Evolutionary conservation across 2,329 filamentous ascomycete genomes (phyloP).

Genomic region (Penicillium sp.): DNA sequence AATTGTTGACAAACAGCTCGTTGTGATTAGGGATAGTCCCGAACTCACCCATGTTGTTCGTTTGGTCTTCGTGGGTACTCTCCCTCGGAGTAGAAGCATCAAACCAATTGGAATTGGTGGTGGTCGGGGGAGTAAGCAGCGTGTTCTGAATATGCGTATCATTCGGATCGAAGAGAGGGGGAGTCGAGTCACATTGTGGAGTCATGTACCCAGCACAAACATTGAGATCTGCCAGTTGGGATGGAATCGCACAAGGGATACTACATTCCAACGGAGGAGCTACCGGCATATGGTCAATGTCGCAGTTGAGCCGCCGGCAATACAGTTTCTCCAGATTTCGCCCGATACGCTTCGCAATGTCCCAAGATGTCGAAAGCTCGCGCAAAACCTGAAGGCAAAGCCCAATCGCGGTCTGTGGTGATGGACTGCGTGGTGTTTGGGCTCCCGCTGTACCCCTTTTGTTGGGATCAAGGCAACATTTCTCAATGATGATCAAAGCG

Average conservation of each 20-base stretch:
- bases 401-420: slow-evolving; percentile 16
- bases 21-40: slow-evolving; percentile 4
- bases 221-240: neutral
- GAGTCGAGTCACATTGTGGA: neutral
- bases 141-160: neutral
- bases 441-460: neutral
- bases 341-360: slow-evolving; percentile 25
- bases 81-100: neutral
- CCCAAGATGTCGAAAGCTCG: slow-evolving; percentile 25
- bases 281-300: slow-evolving; percentile 11
- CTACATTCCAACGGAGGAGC: neutral
- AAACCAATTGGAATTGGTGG: slow-evolving; percentile 1
- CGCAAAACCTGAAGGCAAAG: slow-evolving; percentile 21
- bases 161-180: neutral
- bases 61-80: neutral
- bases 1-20: slow-evolving; percentile 21
- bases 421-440: slow-evolving; percentile 1
- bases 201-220: neutral
- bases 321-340: slow-evolving; percentile 24
- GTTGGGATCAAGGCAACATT: slow-evolving; percentile 11
- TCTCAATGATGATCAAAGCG: slow-evolving; percentile 29
- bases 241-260: neutral
- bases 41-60: neutral
- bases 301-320: slow-evolving; percentile 13
- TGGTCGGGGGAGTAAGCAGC: neutral